These are phyloP conservation scores for Choanephora cucurbitarum DNA, from an alignment of 371 early-diverging fungal genomes.

Conservation along the genomic window DNA sequence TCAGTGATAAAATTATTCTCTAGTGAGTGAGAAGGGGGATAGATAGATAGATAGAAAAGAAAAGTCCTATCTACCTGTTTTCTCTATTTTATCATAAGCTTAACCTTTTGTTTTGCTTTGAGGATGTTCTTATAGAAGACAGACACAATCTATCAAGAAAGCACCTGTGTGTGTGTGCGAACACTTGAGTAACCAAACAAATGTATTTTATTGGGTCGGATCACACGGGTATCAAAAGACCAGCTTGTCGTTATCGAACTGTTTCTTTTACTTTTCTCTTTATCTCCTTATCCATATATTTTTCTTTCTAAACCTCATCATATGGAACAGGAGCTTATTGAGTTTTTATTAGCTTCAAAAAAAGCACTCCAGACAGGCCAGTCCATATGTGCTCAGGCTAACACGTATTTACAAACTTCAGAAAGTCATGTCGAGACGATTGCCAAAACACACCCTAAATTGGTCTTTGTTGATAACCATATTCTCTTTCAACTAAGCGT, in stretches of 20 bases:
- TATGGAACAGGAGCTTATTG: slow-evolving; percentile 51
- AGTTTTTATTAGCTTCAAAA: slow-evolving; percentile 42
- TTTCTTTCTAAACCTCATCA: not conserved
- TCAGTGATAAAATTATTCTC: too few relatives aligned
- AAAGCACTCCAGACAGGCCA: slow-evolving; percentile 45
- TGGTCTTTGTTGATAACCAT: slow-evolving; percentile 45
- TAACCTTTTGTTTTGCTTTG: too few relatives aligned
- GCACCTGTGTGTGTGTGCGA: too few relatives aligned
- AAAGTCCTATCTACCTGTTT: too few relatives aligned
- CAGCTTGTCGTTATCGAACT: slow-evolving; percentile 1
- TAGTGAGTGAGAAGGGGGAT: too few relatives aligned
- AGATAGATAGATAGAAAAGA: too few relatives aligned
- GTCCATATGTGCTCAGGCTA: slow-evolving; percentile 46
- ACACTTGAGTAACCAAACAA: too few relatives aligned
- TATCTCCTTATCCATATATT: not conserved
- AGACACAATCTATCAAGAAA: too few relatives aligned
- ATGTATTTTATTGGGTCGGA: too few relatives aligned
- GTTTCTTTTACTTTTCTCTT: not conserved
- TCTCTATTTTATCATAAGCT: too few relatives aligned
- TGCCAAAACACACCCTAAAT: slow-evolving; percentile 44
- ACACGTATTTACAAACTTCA: slow-evolving; percentile 33
- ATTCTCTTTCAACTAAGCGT: slow-evolving; percentile 37
- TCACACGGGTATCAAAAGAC: not conserved
- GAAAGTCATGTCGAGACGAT: slow-evolving; percentile 37
- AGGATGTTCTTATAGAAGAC: too few relatives aligned